Evolutionary conservation across 805 yeast genomes (phyloP), one percentile per base, ranked within the genome.

Genomic region (Starmera quercuum): DNA sequence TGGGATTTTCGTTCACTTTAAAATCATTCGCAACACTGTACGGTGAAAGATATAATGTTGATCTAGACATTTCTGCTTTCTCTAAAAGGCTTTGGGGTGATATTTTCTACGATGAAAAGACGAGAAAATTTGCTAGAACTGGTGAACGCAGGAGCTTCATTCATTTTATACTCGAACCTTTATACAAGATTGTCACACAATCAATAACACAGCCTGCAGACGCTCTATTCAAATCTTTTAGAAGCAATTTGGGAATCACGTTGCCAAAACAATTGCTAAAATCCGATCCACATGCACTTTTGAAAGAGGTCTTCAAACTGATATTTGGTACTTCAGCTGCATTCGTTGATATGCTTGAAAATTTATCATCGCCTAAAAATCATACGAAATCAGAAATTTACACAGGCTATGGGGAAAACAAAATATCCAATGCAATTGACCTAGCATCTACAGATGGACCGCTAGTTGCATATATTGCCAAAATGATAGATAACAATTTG

Each of bases 41-140:
- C 53, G 32, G 49, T 4, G 46, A 59, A 2, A 49, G 54, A 31
- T 47, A 61, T n/a, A 56, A 58, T 2, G 35, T 47, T 6, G 53
- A 52, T 13, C 27, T 55, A 4, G 62, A 62, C n/a, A 39, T 51
- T 2, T 56, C 51, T 3, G 58, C 58, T 3, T 73, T 87, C 50
- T 59, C 73, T 0, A 49, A 53, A 28, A 63, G 75, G 36, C 59
- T 87, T 15, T 88, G 97, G 96, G 96, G 95, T 0, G 78, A 81
- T 40, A 49, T 75, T 6, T 77, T 66, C 44, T 84, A 61, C 49
- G 56, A 73, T 32, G 45, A 58, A 2, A 35, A 40, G 0, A 44
- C 59, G 1, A 66, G 72, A 8, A 67, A 59, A 34, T 79, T 86
- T 43, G 49, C 66, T 0, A 34, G 35, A 29, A 30, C 51, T 20